These are phyloP conservation scores for Fusarium humuli DNA, from an alignment of 2,329 filamentous ascomycete genomes.

Conservation along the genomic window DNA sequence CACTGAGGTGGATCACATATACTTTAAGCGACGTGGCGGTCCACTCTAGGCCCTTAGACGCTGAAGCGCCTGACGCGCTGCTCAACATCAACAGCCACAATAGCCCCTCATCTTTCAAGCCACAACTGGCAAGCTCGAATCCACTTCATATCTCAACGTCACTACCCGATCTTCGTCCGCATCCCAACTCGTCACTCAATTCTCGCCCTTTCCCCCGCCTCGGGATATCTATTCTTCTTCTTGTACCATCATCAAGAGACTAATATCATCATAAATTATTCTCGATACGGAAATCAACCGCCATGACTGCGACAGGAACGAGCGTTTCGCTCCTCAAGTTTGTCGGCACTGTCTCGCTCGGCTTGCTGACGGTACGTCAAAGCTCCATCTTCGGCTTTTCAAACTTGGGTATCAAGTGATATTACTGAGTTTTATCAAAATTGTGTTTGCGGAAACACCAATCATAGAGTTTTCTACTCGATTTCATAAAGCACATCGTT, in stretches of 20 bases:
- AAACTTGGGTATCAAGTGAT: conserved; percentile 29
- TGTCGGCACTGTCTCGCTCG: conserved; percentile 89
- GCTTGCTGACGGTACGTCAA: conserved; percentile 82
- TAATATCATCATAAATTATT: background rate
- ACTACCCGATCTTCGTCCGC: conserved; percentile 27
- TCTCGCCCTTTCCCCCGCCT: conserved; percentile 17
- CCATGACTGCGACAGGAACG: conserved; percentile 75
- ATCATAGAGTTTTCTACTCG: background rate
- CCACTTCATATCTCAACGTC: conserved; percentile 30
- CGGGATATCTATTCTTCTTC: conserved; percentile 4
- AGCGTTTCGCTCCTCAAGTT: conserved; percentile 88
- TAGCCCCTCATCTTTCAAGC: conserved; percentile 8
- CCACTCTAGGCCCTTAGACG: conserved; percentile 22
- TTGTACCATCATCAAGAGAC: conserved; percentile 10
- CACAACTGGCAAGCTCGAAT: conserved; percentile 11
- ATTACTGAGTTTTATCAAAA: background rate
- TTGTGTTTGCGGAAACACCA: background rate
- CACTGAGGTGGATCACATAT: conserved; percentile 16
- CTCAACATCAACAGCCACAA: background rate
- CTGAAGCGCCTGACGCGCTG: conserved; percentile 26
- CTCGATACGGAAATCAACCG: conserved; percentile 9
- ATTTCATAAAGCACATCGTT: background rate
- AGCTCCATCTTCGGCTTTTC: background rate
- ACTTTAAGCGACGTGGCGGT: conserved; percentile 29
- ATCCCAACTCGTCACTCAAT: conserved; percentile 30